Percentiles rank a stretch among this genome's conserved stretches.
These are phyloP conservation scores for Collybiopsis luxurians DNA, from an alignment of 768 basidiomycete genomes.

Conservation along the genomic window DNA sequence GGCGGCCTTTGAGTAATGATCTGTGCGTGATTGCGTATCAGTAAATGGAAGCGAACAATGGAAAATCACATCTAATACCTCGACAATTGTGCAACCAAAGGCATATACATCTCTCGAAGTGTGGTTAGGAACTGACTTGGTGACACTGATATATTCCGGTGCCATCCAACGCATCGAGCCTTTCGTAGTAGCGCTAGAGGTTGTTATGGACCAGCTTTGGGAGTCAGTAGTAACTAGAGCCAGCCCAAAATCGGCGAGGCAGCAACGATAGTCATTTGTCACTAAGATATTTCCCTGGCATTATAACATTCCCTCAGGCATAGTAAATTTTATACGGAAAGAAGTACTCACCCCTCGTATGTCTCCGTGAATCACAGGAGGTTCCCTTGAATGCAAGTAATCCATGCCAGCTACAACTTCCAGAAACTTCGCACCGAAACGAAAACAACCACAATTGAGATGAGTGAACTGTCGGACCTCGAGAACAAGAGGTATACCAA, in stretches of 20 bases:
- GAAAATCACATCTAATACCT: not conserved
- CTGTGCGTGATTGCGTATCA: not conserved
- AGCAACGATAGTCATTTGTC: conserved; percentile 6
- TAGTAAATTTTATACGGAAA: too few species aligned
- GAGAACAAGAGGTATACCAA: not conserved
- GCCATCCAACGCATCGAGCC: conserved; percentile 11
- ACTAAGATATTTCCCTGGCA: conserved; percentile 11
- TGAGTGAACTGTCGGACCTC: too few species aligned
- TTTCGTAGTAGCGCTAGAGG: not conserved
- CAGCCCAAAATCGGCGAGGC: conserved; percentile 21
- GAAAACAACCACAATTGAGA: too few species aligned
- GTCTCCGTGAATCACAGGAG: conserved; percentile 23
- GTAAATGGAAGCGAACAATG: too few species aligned
- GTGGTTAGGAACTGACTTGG: not conserved
- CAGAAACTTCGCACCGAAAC: too few species aligned
- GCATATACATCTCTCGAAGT: conserved; percentile 7
- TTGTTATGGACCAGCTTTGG: not conserved
- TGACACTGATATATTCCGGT: conserved; percentile 3
- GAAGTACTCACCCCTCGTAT: conserved; percentile 9
- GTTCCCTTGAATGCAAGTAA: conserved; percentile 29
- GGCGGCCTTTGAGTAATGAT: not conserved
- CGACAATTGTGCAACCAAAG: conserved; percentile 3
- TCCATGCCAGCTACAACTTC: conserved; percentile 31
- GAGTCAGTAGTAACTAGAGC: conserved; percentile 7
- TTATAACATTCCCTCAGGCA: too few species aligned